Base-by-base conservation (phyloP, 1,284 basidiomycete species). In the Thelephora terrestris region DNA sequence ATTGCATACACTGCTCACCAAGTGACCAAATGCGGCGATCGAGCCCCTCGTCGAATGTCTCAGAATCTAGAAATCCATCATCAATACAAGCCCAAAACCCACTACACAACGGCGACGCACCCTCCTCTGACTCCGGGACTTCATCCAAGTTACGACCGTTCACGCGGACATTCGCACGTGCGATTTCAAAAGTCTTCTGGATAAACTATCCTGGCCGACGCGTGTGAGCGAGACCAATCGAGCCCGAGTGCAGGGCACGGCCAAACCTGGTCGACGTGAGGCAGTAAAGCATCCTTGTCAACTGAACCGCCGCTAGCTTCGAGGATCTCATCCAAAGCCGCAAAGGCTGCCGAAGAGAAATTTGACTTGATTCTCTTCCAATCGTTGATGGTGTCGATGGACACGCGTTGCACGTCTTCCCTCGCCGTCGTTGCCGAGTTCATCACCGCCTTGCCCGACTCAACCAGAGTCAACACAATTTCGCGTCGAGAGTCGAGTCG, bases 61-160 rank as follows among this genome's bases (percentile, higher is more conserved):
- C 85, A 51, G 77, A 76, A 21, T 83, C 85, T 86, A 55, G 32
- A 14, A 35, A 27, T n/a, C 29, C 29, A 9, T 32, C 29, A 10
- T 32, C 29, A 10, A 14, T 10, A 14, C 29, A 12, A 14, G 3
- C 29, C 12, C 29, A 9, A 32, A n/a, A 32, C 9, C 9, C 7
- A 32, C 29, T 3, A 32, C 7, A 32, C 7, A 32, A 32, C 3
- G 29, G 12, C 29, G 17, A 53, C 66, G 47, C 45, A 78, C 82
- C 77, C 51, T 75, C 70, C 52, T 76, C 75, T 36, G 70, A 68
- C 44, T 77, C 70, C 47, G 76, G 71, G 48, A 78, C 64, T 10
- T 82, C 76, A 57, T 87, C 85, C 50, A 81, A 78, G 53, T 82
- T 81, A 50, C 81, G 79, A 12, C 88, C 88, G 57, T 91, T 91